Evolutionary conservation across 2,329 filamentous ascomycete species (phyloP), one percentile per base, ranked within the genome.

Genomic region (Fusarium nurragi): DNA sequence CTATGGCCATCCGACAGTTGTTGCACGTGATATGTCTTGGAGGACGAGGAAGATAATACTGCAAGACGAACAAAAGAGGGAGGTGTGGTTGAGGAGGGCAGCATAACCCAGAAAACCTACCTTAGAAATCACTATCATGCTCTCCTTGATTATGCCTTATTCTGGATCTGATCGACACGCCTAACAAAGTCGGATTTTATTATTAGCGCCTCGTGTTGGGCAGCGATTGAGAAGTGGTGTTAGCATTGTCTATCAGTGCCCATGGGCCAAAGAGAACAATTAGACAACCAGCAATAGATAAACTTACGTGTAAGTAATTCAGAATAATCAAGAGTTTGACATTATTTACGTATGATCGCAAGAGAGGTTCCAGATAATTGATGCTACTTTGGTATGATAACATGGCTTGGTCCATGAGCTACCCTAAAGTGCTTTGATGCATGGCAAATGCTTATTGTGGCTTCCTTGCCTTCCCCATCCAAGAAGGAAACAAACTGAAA

Each of bases 1-100:
- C 73, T 74, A 73, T 73, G 73, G 67, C 71, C 73, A 73, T 50
- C 44, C 25, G n/a, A 41, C 34, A 28, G 26, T 22, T 26, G 18
- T 48, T 61, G 43, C 57, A 65, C 71, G 71, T 73, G 74, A 66
- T 65, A 65, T 66, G 46, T 30, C 52, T 67, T 63, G 52, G 56
- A 63, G 49, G 41, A 55, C 16, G 41, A 60, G 41, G 23, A 45
- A 41, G 38, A 37, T 34, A 23, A 41, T 32, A 30, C 14, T 30
- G 26, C 26, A 38, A 19, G 43, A 64, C 19, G 14, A 44, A 51
- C 32, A 39, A 23, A 37, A n/a, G 37, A 21, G 5, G 49, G 54
- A 38, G 16, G 43, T 28, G 43, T 52, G 48, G 53, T 45, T 48
- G 45, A 56, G 53, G 64, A 55, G 32, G 22, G 32, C 34, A 41